These are phyloP conservation scores for Neurospora tetrasperma DNA, from an alignment of 495 filamentous ascomycete genomes.

Conservation along the genomic window DNA sequence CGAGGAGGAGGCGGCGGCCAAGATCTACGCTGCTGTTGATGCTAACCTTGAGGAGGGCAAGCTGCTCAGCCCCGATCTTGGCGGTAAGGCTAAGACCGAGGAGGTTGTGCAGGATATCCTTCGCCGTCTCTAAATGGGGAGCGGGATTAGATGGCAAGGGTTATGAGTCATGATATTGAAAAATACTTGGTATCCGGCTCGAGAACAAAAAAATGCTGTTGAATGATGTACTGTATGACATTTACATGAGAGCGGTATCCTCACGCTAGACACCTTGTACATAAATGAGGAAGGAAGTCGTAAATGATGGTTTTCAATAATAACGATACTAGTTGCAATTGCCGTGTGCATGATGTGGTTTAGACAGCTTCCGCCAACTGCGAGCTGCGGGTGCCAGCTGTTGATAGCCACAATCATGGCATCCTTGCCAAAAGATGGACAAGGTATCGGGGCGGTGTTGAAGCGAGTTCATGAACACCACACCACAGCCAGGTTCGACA, in stretches of 20 bases:
- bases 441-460: no score
- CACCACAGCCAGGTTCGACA: no score
- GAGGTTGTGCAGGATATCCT: slow-evolving; percentile 87
- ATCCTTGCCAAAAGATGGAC: no score
- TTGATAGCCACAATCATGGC: no score
- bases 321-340: background rate
- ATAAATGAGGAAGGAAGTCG: background rate
- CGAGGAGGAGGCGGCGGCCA: slow-evolving; percentile 73
- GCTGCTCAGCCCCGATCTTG: slow-evolving; percentile 81
- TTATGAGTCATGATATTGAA: background rate
- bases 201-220: background rate
- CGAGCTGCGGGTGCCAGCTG: background rate
- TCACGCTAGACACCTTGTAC: background rate
- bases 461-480: no score
- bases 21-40: slow-evolving; percentile 88
- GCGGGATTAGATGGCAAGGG: background rate
- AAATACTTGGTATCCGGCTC: background rate
- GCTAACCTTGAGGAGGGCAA: slow-evolving; percentile 76
- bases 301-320: background rate
- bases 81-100: slow-evolving; percentile 76
- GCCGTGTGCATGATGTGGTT: background rate
- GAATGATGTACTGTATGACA: background rate
- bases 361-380: background rate
- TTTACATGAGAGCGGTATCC: background rate
- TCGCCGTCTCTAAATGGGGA: slow-evolving; percentile 53